Conservation (phyloP, 2,329 filamentous ascomycete species). For the Ophiostoma montium region DNA sequence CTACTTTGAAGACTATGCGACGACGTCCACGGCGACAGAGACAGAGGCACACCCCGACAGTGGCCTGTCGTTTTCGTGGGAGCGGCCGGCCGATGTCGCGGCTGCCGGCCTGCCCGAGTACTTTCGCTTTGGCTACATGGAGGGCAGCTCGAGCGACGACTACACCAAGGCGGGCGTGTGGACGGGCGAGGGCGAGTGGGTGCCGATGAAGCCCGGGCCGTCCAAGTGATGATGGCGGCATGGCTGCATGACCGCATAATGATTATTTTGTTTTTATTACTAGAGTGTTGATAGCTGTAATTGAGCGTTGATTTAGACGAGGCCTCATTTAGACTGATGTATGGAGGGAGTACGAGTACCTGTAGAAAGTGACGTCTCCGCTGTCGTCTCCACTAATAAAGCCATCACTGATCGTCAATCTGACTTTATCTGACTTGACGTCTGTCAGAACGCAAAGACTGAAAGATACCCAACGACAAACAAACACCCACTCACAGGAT, state of each 20-base stretch:
- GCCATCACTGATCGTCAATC: too few species aligned
- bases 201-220: slow-evolving; percentile 48
- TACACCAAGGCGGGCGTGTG: slow-evolving; percentile 66
- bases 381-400: too few species aligned
- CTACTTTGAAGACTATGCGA: slow-evolving; percentile 46
- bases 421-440: too few species aligned
- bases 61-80: slow-evolving; percentile 6
- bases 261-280: not conserved
- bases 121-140: slow-evolving; percentile 63
- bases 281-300: too few species aligned
- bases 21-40: too few species aligned
- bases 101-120: slow-evolving; percentile 47
- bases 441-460: too few species aligned
- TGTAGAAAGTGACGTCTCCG: too few species aligned
- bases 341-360: too few species aligned
- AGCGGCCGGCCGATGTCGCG: slow-evolving; percentile 5
- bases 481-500: not conserved
- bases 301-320: too few species aligned
- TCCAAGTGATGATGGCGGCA: slow-evolving; percentile 20
- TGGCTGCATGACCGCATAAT: too few species aligned
- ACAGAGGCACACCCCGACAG: not conserved
- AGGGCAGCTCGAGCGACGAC: slow-evolving; percentile 49
- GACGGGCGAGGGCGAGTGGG: slow-evolving; percentile 50
- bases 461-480: too few species aligned
- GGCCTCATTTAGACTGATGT: too few species aligned